Evolutionary conservation across 179 eudicot genomes (phyloP).

Genomic region (Monotropa hypopitys): DNA sequence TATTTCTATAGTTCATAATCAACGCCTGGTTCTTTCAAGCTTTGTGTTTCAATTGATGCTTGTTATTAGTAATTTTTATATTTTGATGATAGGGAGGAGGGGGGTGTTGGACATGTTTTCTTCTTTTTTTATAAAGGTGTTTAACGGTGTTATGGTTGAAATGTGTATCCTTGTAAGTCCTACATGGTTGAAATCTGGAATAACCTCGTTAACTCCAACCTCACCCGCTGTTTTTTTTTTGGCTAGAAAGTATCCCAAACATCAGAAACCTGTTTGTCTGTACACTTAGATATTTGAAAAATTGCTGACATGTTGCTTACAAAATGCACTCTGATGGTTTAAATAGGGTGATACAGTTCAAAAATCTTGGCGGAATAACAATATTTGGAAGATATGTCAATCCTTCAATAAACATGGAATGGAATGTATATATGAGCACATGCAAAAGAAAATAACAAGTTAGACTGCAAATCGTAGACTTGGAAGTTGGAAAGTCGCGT

Average conservation of each 20-base stretch:
- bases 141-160: background rate
- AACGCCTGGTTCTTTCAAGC: background rate
- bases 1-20: background rate
- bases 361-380: background rate
- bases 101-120: background rate
- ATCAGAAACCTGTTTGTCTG: background rate
- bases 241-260: background rate
- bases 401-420: background rate
- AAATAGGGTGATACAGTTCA: background rate
- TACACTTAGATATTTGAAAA: background rate
- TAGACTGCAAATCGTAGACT: background rate
- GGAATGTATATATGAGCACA: background rate
- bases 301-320: background rate
- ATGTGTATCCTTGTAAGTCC: background rate
- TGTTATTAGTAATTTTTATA: background rate
- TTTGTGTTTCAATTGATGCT: background rate
- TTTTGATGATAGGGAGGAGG: background rate
- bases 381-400: background rate
- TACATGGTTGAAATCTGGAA: background rate
- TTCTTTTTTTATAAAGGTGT: background rate
- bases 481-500: background rate
- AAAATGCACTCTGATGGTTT: background rate
- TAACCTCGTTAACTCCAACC: background rate
- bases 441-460: background rate
- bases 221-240: background rate